Evolutionary conservation across 164 flowering plant species (phyloP).

Genomic region (Dillenia turbinata): DNA sequence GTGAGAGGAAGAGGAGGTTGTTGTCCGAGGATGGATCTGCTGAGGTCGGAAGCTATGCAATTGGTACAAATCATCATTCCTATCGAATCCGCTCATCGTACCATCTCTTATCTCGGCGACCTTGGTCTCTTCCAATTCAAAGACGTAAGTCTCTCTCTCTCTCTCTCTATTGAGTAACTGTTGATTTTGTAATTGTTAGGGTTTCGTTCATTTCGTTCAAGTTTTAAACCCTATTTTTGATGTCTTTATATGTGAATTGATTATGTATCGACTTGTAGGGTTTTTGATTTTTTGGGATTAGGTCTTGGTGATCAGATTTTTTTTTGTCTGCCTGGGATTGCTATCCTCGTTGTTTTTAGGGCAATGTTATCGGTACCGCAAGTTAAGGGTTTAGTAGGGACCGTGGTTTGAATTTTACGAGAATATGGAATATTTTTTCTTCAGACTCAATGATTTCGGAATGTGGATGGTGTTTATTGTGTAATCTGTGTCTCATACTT

Average conservation of each 20-base stretch:
- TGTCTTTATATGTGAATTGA: background rate
- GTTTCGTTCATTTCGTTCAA: background rate
- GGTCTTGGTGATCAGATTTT: background rate
- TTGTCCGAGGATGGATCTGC: conserved; percentile 87
- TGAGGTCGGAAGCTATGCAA: conserved; percentile 93
- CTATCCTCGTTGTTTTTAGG: too few relatives aligned
- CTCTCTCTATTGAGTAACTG: background rate
- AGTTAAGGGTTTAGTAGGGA: too few relatives aligned
- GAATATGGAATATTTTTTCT: too few relatives aligned
- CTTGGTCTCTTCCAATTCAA: conserved; percentile 90
- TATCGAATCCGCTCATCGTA: conserved; percentile 76
- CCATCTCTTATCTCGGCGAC: conserved; percentile 83
- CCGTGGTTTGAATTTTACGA: too few relatives aligned
- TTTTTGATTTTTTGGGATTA: background rate
- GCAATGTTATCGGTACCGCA: too few relatives aligned
- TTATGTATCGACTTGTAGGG: background rate
- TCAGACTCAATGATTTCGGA: too few relatives aligned
- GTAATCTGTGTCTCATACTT: too few relatives aligned
- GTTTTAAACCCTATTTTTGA: background rate
- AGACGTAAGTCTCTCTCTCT: conserved; percentile 50
- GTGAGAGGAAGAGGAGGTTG: conserved; percentile 40
- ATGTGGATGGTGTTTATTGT: too few relatives aligned
- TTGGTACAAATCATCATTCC: conserved; percentile 91
- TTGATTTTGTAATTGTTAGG: background rate
- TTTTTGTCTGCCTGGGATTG: background rate